Evolutionary conservation across 441 rosid genomes (phyloP).

Genomic region (Erodium moschatum): DNA sequence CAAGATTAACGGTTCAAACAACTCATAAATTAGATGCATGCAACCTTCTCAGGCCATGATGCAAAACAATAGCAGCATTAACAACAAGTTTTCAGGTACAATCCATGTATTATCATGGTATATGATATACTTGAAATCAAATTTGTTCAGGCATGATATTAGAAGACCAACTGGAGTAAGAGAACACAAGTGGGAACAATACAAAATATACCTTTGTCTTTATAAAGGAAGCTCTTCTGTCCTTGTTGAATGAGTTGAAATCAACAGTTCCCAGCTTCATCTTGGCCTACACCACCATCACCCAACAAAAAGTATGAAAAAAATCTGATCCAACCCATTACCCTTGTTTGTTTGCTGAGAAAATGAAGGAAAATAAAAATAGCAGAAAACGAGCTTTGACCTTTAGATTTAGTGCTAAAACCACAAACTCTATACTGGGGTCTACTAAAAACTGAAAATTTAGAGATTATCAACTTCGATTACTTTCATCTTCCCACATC

Average conservation of each 20-base stretch:
- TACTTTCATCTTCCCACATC: neutral
- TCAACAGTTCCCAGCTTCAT: constrained; percentile 41
- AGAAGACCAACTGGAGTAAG: neutral
- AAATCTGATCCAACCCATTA: constrained; percentile 10
- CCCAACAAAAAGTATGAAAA: neutral
- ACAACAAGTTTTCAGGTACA: too few species aligned
- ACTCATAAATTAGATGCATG: neutral
- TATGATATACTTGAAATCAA: neutral
- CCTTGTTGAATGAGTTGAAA: constrained; percentile 22
- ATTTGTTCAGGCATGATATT: neutral
- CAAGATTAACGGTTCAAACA: neutral
- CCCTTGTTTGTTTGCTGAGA: constrained; percentile 3
- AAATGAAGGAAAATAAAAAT: neutral
- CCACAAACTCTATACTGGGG: neutral
- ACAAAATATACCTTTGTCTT: constrained; percentile 41
- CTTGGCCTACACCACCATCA: constrained; percentile 36
- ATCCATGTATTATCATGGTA: neutral
- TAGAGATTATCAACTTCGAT: neutral
- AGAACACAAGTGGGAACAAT: neutral
- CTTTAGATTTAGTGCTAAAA: neutral
- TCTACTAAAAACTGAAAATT: neutral
- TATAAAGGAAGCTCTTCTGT: constrained; percentile 28
- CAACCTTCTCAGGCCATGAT: neutral
- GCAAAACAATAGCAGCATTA: neutral
- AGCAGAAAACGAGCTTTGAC: neutral